Base-by-base conservation (phyloP, 2,329 filamentous ascomycete genomes). In the Colletotrichum tropicicola region DNA sequence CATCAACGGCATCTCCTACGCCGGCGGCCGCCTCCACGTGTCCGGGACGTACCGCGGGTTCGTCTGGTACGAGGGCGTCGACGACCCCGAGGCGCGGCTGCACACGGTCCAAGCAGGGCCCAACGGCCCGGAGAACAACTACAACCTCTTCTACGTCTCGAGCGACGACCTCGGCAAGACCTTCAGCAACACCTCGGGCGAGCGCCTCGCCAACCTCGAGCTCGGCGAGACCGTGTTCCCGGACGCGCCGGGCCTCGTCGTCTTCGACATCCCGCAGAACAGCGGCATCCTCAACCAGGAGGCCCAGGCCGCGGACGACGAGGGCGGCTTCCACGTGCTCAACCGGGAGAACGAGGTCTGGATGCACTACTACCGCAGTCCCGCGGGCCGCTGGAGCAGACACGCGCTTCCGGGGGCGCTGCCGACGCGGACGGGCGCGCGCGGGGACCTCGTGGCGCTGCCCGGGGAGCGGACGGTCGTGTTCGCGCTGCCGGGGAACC, bases 1-100 rank as follows among this genome's bases (percentile, higher is more conserved):
- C 51, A 62, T 65, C 44, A 65, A 65, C 51, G 62, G 62, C 58
- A 65, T 65, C 12, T 65, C 62, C 21, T 65, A 65, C 9, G 43
- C 51, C 23, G 39, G 32, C 57, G 62, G 62, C 21, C 49, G 51
- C 6, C 51, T 65, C 15, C 62, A 65, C 23, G 62, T 65, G 13
- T 65, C 62, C 7, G 62, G 62, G n/a, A 65, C 57, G 6, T 65
- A 65, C 37, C 49, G 62, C 19, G 62, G 63, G 4, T 66, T 66
- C 19, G 59, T 66, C 35, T 64, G 59, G 59, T 66, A 66, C 21
- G 59, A 66, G 13, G 63, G 63, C 30, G 58, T 63, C 30, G 59
- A 66, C 9, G 63, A 66, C 12, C 59, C 63, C 5, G 45, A 53
- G 8, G 63, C 51, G 30, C 30, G 58, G 9, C 45, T 52, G n/a